Evolutionary conservation across 441 rosid genomes (phyloP).

Genomic region (Euphorbia celastroides): DNA sequence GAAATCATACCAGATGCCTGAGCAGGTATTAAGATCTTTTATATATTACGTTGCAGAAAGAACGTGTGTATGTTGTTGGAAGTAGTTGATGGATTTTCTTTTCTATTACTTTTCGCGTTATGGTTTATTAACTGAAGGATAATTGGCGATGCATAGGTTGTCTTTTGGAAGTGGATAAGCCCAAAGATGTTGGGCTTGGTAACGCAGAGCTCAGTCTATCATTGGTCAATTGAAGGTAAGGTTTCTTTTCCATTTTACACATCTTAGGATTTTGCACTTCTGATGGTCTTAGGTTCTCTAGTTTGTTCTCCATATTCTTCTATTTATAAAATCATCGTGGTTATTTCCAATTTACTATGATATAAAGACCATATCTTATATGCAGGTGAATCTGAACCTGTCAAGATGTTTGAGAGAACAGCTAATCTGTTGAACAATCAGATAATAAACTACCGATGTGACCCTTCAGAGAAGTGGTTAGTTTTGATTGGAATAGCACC

Average conservation of each 20-base stretch:
- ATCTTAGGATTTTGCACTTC: conserved; percentile 3
- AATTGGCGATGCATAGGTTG: conserved; percentile 47
- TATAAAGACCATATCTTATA: background rate
- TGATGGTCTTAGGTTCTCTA: background rate
- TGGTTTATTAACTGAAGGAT: conserved; percentile 2
- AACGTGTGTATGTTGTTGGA: background rate
- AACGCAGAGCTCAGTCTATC: conserved; percentile 89
- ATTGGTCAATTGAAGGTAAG: conserved; percentile 98
- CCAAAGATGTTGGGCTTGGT: conserved; percentile 93
- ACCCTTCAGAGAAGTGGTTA: conserved; percentile 98
- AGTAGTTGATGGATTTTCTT: background rate
- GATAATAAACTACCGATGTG: conserved; percentile 92
- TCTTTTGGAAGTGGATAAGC: conserved; percentile 98
- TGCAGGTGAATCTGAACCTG: conserved; percentile 95
- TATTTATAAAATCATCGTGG: background rate
- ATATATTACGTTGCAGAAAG: background rate
- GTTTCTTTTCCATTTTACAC: conserved; percentile 6
- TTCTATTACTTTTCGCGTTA: background rate
- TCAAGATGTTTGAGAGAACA: conserved; percentile 96
- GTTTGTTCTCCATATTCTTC: background rate
- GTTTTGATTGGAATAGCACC: conserved; percentile 99
- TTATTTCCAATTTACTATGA: conserved; percentile 1
- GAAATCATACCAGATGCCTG: conserved; percentile 98
- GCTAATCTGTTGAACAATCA: conserved; percentile 94
- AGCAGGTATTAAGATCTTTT: conserved; percentile 57